Percentiles rank a stretch among this genome's conserved stretches.
phyloP scores from a whole-genome alignment of 176 grass and related monocot genomes.

The Dactylis glomerata region DNA sequence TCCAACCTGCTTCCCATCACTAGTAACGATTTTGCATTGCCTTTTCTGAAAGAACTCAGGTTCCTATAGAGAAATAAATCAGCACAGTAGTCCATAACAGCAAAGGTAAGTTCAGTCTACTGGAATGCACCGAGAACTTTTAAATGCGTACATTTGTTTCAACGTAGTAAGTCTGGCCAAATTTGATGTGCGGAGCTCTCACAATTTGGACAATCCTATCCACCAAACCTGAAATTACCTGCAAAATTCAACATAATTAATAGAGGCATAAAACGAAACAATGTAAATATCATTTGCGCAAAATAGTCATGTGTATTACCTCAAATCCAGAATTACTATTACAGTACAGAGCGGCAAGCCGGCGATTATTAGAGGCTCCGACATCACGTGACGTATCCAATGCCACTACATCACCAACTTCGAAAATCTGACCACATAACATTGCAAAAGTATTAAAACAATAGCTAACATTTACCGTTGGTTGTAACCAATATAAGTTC shows the following conservation, averaged over 20 bases:
- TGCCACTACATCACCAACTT: conserved; percentile 81
- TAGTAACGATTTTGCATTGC: conserved; percentile 72
- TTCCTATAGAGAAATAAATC: conserved; percentile 47
- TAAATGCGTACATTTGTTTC: conserved; percentile 67
- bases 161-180: conserved; percentile 55
- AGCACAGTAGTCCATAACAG: conserved; percentile 7
- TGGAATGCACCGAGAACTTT: neutral
- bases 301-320: conserved; percentile 38
- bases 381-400: conserved; percentile 61
- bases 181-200: conserved; percentile 43
- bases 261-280: conserved; percentile 7
- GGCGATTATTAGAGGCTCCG: conserved; percentile 84
- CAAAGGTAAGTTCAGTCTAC: conserved; percentile 14
- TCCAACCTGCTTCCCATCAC: conserved; percentile 70
- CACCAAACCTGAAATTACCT: conserved; percentile 95
- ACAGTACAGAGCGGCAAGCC: conserved; percentile 87
- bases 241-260: conserved; percentile 20
- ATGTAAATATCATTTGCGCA: neutral
- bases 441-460: conserved; percentile 23
- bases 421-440: conserved; percentile 66
- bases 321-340: conserved; percentile 89
- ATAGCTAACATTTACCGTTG: neutral
- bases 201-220: conserved; percentile 89
- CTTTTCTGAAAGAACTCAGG: conserved; percentile 89
- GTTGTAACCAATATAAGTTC: neutral